Evolutionary conservation across 257 asterid species (phyloP).

Genomic region (Verbascum thapsus): DNA sequence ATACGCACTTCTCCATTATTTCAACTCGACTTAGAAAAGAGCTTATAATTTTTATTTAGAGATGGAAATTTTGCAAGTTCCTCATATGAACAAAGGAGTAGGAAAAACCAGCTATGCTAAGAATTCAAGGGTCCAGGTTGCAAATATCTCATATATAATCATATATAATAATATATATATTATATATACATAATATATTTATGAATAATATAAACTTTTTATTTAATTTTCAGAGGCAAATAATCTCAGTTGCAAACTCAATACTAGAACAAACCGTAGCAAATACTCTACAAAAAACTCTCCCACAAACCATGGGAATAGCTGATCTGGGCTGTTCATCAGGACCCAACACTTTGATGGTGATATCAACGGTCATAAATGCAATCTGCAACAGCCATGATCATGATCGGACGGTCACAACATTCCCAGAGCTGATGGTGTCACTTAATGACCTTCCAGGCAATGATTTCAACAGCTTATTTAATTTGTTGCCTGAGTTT

Average conservation of each 20-base stretch:
- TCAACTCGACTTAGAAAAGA: too few species aligned
- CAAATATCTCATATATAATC: too few species aligned
- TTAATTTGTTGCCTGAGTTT: constrained; percentile 53
- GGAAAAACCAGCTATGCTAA: constrained; percentile 63
- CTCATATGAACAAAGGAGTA: constrained; percentile 71
- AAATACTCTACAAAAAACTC: constrained; percentile 27
- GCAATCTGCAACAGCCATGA: constrained; percentile 15
- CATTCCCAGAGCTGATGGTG: constrained; percentile 56
- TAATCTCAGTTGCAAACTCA: constrained; percentile 41
- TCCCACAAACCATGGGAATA: constrained; percentile 50
- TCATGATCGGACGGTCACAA: neutral
- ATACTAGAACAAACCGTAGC: constrained; percentile 47
- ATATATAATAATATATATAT: too few species aligned
- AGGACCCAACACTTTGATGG: constrained; percentile 58
- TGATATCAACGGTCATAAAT: constrained; percentile 37
- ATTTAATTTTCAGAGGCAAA: constrained; percentile 55
- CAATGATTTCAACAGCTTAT: constrained; percentile 63
- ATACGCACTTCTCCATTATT: too few species aligned
- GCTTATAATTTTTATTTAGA: too few species aligned
- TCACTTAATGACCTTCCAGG: constrained; percentile 70
- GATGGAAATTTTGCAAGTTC: constrained; percentile 27
- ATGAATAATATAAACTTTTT: too few species aligned
- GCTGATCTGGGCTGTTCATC: constrained; percentile 81
- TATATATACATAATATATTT: neutral
- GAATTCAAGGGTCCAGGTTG: constrained; percentile 55